These are phyloP conservation scores for Pancytospora epiphaga DNA, from an alignment of 371 early-diverging fungal species.

Conservation along the genomic window DNA sequence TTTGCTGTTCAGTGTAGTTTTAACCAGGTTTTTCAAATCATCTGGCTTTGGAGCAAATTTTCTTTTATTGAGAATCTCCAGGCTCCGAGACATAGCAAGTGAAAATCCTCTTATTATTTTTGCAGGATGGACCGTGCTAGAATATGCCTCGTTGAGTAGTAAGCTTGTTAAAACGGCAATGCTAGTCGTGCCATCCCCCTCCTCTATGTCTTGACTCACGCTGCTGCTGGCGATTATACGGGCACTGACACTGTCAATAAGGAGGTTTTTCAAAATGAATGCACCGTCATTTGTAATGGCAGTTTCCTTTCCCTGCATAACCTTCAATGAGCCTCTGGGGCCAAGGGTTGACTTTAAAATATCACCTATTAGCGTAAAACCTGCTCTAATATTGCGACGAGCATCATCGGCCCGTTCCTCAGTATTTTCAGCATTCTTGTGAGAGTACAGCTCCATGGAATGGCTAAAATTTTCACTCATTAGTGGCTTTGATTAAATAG, in stretches of 20 bases:
- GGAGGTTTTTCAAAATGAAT: constrained; percentile 90
- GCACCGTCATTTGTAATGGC: constrained; percentile 98
- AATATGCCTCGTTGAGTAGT: constrained; percentile 85
- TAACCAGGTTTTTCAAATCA: constrained; percentile 62
- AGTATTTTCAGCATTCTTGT: neutral
- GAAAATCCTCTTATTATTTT: constrained; percentile 90
- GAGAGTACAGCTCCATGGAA: constrained; percentile 11
- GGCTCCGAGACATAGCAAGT: constrained; percentile 74
- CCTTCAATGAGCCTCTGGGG: constrained; percentile 75
- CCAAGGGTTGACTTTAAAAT: constrained; percentile 74
- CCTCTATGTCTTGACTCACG: constrained; percentile 96
- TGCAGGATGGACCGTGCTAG: constrained; percentile 89
- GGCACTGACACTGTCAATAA: constrained; percentile 90
- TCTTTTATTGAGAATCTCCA: constrained; percentile 70
- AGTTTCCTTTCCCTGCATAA: constrained; percentile 73
- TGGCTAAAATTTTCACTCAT: constrained; percentile 3
- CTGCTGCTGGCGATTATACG: constrained; percentile 82
- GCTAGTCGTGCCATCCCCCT: constrained; percentile 98
- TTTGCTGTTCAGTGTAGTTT: constrained; percentile 91
- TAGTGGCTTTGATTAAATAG: too few relatives aligned
- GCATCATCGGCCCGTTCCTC: constrained; percentile 60
- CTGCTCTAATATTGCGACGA: constrained; percentile 68
- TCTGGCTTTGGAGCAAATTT: constrained; percentile 69
- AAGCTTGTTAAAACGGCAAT: constrained; percentile 93
- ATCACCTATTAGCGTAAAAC: constrained; percentile 88